Evolutionary conservation across 148 eudicot genomes (phyloP), one percentile per base, ranked within the genome.

Genomic region (Chenopodium quinoa): DNA sequence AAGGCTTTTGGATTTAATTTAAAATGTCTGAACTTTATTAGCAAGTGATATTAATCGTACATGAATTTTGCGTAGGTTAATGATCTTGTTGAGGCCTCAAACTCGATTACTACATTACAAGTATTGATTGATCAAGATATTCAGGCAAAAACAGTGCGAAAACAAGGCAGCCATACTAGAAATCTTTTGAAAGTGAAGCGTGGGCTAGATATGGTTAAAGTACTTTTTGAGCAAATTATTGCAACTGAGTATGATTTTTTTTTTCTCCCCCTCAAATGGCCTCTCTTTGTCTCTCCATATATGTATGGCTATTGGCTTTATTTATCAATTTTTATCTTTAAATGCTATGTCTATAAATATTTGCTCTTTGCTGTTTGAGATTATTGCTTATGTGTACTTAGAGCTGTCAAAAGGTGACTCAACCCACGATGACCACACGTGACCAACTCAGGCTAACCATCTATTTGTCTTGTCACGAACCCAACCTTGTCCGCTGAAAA

Each of bases 101-200:
- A 88, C 78, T 88, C 92, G 20, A 83, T 92, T 44, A 25, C 64
- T 44, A 92, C 91, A 1, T 66, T 95, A 66, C 88, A 72, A 32
- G 80, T 81, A 56, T 79, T 95, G 92, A 71, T 95, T 69, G 97
- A 93, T 73, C 85, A 63, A 71, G 97, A 93, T 77, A 77, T 95
- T 44, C 76, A 86, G 77, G 88, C 88, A 7, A 81, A 90, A 54
- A 88, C 93, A 47, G 98, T 91, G 29, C 83, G 87, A 71, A 95
- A 75, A 81, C 81, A 82, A 0, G 98, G 98, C 60, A 95, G 98
- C 84, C 98, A 95, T 78, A 88, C 98, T 2, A 86, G 99, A 87
- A 95, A 93, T 87, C 91, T 95, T 44, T 79, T 93, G 88, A 90
- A 94, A 79, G 97, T 93, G 48, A 95, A 95, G 86, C 96, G 97